These are phyloP conservation scores for Cardamine resedifolia DNA, from an alignment of 345 rosid species.

Conservation along the genomic window DNA sequence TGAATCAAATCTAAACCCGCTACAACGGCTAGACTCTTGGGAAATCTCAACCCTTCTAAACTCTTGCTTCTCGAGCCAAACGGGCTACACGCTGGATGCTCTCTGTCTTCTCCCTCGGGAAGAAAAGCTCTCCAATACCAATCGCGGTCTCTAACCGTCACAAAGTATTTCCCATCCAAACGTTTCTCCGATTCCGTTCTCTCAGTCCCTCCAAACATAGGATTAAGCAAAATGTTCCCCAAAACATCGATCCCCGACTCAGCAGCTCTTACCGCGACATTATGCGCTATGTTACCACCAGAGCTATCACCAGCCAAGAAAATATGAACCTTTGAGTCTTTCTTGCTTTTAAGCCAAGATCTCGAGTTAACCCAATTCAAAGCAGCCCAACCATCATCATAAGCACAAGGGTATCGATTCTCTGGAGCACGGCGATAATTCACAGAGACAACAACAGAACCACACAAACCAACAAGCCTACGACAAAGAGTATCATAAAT, in stretches of 20 bases:
- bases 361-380: slow-evolving; percentile 77
- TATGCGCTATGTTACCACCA: slow-evolving; percentile 87
- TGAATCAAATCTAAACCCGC: slow-evolving; percentile 86
- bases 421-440: slow-evolving; percentile 90
- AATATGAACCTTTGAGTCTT: slow-evolving; percentile 65
- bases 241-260: slow-evolving; percentile 61
- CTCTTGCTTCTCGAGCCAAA: slow-evolving; percentile 68
- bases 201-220: slow-evolving; percentile 88
- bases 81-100: slow-evolving; percentile 87
- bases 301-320: slow-evolving; percentile 93
- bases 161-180: slow-evolving; percentile 85
- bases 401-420: slow-evolving; percentile 75
- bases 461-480: slow-evolving; percentile 66
- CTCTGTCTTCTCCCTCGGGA: slow-evolving; percentile 77
- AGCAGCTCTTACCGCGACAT: slow-evolving; percentile 70
- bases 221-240: slow-evolving; percentile 79
- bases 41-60: slow-evolving; percentile 62
- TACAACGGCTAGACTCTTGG: slow-evolving; percentile 78
- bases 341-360: slow-evolving; percentile 74
- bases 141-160: slow-evolving; percentile 66
- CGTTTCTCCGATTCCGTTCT: slow-evolving; percentile 78
- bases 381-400: slow-evolving; percentile 94
- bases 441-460: slow-evolving; percentile 79
- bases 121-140: slow-evolving; percentile 97
- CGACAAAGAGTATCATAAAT: slow-evolving; percentile 81